These are phyloP conservation scores for Bidens hawaiensis DNA, from an alignment of 140 eudicot genomes.

Conservation along the genomic window DNA sequence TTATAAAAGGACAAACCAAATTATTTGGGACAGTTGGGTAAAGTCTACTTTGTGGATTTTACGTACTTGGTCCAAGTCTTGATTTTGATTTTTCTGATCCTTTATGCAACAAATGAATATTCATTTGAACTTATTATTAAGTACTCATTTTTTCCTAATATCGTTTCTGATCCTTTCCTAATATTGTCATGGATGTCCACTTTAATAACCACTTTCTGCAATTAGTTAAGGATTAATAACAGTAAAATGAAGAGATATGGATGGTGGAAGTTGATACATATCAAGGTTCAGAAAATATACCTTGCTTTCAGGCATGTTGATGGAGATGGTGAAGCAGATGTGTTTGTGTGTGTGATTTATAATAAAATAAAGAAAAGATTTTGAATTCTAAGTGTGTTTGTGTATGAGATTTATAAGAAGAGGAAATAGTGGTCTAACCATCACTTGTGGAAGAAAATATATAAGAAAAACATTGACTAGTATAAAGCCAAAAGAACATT, in stretches of 20 bases:
- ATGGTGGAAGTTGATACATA: too few species aligned
- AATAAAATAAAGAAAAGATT: constrained; percentile 7
- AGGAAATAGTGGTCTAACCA: constrained; percentile 6
- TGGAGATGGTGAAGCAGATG: not conserved
- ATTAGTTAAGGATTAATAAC: not conserved
- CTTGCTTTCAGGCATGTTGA: constrained; percentile 35
- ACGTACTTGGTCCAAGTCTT: too few species aligned
- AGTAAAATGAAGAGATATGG: too few species aligned
- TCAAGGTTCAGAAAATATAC: too few species aligned
- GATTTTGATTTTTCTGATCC: too few species aligned
- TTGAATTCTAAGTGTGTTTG: not conserved
- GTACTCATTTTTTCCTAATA: too few species aligned
- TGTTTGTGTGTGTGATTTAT: not conserved
- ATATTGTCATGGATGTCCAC: constrained; percentile 40
- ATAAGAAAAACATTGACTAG: constrained; percentile 3
- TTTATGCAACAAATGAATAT: too few species aligned
- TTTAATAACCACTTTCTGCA: constrained; percentile 67
- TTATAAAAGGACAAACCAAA: too few species aligned
- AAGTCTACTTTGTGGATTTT: too few species aligned
- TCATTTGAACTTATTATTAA: too few species aligned
- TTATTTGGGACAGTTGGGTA: too few species aligned
- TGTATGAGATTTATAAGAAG: constrained; percentile 14
- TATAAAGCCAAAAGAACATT: too few species aligned
- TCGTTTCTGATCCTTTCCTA: constrained; percentile 46
- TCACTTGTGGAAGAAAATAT: not conserved